Base-by-base conservation (phyloP, 441 rosid genomes). In the Cnidoscolus chayamansa region DNA sequence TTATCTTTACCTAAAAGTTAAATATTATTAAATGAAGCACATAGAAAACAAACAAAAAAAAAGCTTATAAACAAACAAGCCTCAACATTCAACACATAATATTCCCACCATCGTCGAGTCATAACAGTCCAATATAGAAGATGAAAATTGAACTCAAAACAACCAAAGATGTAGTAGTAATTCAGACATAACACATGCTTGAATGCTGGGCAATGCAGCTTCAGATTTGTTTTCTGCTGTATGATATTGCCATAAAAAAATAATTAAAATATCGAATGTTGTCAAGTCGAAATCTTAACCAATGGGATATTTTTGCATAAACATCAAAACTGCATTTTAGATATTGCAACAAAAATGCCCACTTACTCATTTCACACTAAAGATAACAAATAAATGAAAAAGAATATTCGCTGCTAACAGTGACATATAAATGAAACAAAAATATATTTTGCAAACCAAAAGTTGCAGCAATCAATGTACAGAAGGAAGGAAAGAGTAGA, bases 391-490 rank as follows among this genome's bases (percentile, higher is more conserved):
- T 63, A 37, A 74, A 79, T 74, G 65, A 62, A 77, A 17, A 64
- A 35, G 6, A 61, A 32, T 65, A 71, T 70, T 25, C 25, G 30
- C 32, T 2, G 53, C 43, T 54, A 63, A 72, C 50, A 62, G 62
- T 61, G 61, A 77, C 76, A 31, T 63, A 79, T 69, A 31, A 77
- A 81, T 77, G 65, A 63, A 25, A 78, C 63, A 58, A 67, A 71
- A 78, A 35, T 70, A 78, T 68, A 72, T 74, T 62, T 55, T 50
- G 62, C 66, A 70, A 78, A 70, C 74, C 67, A 70, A 80, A 57
- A 45, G 62, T 66, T 19, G 70, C 77, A 66, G 70, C 66, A 57
- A 72, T 68, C 73, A 78, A 83, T 79, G 71, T 80, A 77, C 81
- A 80, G 53, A 73, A 25, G 25, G 25, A 25, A 25, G 25, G 25